phyloP scores from a whole-genome alignment of 192 early-diverging fungal species.

The Entomortierella parvispora region DNA sequence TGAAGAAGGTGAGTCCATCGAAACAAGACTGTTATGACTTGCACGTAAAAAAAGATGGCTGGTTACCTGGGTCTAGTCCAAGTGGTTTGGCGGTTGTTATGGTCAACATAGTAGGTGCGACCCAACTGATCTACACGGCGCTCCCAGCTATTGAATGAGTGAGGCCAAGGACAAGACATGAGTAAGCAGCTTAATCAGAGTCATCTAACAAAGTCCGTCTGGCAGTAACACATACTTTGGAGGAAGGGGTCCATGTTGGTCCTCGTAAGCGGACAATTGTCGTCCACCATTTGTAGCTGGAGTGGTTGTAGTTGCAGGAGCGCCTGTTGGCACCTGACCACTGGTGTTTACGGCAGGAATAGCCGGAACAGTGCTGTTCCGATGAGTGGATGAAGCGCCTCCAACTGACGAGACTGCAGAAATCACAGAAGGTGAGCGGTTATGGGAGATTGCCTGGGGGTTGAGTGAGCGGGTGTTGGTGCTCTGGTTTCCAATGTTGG shows the following conservation, averaged over 20 bases:
- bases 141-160: conserved; percentile 82
- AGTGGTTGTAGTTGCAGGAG: background rate
- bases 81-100: conserved; percentile 95
- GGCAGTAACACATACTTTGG: conserved; percentile 53
- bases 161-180: background rate
- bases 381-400: conserved; percentile 51
- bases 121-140: conserved; percentile 92
- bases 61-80: conserved; percentile 78
- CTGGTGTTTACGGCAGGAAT: conserved; percentile 2
- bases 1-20: too few species aligned
- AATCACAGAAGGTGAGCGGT: conserved; percentile 50
- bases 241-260: conserved; percentile 65
- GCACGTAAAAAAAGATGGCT: too few species aligned
- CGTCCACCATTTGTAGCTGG: conserved; percentile 33
- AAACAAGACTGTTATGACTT: too few species aligned
- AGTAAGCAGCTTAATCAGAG: too few species aligned
- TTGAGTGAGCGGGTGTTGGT: conserved; percentile 20
- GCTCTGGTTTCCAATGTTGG: conserved; percentile 62
- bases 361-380: conserved; percentile 37
- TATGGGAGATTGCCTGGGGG: conserved; percentile 31
- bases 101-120: conserved; percentile 97
- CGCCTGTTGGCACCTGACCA: conserved; percentile 10
- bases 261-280: conserved; percentile 62
- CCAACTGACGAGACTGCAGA: conserved; percentile 56
- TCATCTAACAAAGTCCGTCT: too few species aligned